These are phyloP conservation scores for Cinnamomum micranthum DNA, from an alignment of 164 flowering plant species.

Conservation along the genomic window DNA sequence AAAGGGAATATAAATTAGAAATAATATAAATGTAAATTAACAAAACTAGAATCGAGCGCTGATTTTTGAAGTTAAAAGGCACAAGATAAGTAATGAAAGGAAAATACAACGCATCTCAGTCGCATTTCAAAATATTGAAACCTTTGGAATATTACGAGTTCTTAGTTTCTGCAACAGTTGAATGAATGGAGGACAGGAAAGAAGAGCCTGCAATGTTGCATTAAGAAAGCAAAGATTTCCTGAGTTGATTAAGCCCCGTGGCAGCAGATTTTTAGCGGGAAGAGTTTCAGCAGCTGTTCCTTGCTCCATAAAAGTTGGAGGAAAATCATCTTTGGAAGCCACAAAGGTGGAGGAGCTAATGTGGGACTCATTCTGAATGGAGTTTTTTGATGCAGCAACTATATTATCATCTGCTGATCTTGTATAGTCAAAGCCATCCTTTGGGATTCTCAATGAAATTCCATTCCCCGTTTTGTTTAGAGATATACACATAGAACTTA, in stretches of 20 bases:
- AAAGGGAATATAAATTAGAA: no score
- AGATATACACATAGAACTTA: constrained; percentile 11
- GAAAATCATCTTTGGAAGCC: constrained; percentile 18
- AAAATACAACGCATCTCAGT: background rate
- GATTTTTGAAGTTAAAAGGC: background rate
- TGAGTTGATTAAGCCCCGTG: constrained; percentile 80
- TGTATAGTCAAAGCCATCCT: constrained; percentile 24
- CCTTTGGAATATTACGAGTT: constrained; percentile 64
- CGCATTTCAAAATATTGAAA: constrained; percentile 14
- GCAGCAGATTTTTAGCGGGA: constrained; percentile 31
- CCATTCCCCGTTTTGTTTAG: constrained; percentile 22
- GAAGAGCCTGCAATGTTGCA: constrained; percentile 91
- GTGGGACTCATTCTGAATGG: constrained; percentile 14
- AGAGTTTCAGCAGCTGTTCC: constrained; percentile 21
- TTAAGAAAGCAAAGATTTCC: constrained; percentile 96
- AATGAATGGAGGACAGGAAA: constrained; percentile 88
- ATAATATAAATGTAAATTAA: background rate
- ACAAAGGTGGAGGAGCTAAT: constrained; percentile 16
- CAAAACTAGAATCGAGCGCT: background rate
- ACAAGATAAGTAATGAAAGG: background rate
- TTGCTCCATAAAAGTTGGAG: constrained; percentile 25
- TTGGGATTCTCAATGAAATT: constrained; percentile 18
- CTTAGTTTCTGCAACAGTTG: constrained; percentile 67
- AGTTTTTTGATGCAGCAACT: constrained; percentile 1
- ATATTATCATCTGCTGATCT: constrained; percentile 5